These are phyloP conservation scores for Neofusicoccum kwambonambiense DNA, from an alignment of 2,329 filamentous ascomycete genomes.

Conservation along the genomic window DNA sequence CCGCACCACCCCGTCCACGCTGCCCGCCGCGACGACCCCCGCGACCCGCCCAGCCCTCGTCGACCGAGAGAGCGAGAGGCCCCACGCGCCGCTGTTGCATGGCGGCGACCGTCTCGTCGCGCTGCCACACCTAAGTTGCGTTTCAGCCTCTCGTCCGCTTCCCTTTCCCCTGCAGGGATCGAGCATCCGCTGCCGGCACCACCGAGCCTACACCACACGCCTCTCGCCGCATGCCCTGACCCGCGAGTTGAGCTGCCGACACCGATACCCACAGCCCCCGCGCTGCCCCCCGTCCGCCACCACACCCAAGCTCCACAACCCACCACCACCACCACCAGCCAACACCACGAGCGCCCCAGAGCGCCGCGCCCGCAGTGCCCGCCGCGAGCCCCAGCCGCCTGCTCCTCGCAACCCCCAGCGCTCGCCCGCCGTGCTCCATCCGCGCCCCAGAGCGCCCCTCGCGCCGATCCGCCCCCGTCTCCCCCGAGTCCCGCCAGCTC, in stretches of 20 bases:
- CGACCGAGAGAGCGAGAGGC: constrained; percentile 6
- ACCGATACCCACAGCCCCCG: background rate
- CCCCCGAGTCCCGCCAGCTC: background rate
- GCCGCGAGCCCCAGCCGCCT: background rate
- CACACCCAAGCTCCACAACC: background rate
- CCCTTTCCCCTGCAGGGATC: constrained; percentile 19
- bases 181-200: constrained; percentile 6
- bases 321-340: background rate
- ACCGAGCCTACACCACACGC: background rate
- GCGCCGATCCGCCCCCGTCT: background rate
- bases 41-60: background rate
- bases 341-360: background rate
- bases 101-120: constrained; percentile 17
- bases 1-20: background rate
- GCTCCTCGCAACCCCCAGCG: constrained; percentile 1
- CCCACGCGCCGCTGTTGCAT: constrained; percentile 13
- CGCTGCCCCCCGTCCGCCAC: background rate
- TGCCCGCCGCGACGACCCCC: background rate
- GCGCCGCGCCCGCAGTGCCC: background rate
- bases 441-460: background rate
- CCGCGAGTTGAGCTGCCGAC: background rate
- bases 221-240: constrained; percentile 7
- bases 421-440: background rate
- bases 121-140: constrained; percentile 14
- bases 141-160: constrained; percentile 19